Evolutionary conservation across 345 rosid species (phyloP).

Genomic region (Garcia nutans): DNA sequence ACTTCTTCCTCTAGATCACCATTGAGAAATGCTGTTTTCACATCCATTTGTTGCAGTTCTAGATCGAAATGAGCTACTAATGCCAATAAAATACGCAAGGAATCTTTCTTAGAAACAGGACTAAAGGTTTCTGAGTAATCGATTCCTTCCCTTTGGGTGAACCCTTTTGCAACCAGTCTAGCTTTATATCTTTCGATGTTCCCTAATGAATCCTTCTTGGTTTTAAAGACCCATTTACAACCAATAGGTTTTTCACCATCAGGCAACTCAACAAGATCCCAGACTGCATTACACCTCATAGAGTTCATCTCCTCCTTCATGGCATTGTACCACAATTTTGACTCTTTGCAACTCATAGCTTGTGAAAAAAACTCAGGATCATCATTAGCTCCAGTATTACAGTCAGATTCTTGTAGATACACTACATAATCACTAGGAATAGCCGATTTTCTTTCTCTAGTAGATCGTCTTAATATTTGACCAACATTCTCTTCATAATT

Average conservation of each 20-base stretch:
- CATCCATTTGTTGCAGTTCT: too few species aligned
- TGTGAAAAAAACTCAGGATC: not conserved
- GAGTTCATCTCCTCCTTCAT: not conserved
- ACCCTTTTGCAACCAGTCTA: not conserved
- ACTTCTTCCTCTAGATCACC: too few species aligned
- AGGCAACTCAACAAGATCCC: too few species aligned
- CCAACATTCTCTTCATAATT: not conserved
- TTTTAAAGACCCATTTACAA: not conserved
- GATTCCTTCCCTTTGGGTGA: too few species aligned
- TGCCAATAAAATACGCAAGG: too few species aligned
- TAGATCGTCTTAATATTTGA: not conserved
- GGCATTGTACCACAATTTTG: not conserved
- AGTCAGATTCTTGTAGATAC: not conserved
- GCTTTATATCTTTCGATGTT: not conserved
- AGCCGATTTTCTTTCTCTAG: not conserved
- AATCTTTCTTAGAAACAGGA: too few species aligned
- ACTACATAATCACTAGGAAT: not conserved
- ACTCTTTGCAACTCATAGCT: not conserved
- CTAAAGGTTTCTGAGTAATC: too few species aligned
- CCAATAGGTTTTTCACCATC: too few species aligned
- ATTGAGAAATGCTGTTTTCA: too few species aligned
- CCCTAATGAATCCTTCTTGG: not conserved
- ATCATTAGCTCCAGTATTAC: not conserved
- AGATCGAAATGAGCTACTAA: too few species aligned
- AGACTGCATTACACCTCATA: too few species aligned